Evolutionary conservation across 257 asterid genomes (phyloP).

Genomic region (Solanum tacnaense): DNA sequence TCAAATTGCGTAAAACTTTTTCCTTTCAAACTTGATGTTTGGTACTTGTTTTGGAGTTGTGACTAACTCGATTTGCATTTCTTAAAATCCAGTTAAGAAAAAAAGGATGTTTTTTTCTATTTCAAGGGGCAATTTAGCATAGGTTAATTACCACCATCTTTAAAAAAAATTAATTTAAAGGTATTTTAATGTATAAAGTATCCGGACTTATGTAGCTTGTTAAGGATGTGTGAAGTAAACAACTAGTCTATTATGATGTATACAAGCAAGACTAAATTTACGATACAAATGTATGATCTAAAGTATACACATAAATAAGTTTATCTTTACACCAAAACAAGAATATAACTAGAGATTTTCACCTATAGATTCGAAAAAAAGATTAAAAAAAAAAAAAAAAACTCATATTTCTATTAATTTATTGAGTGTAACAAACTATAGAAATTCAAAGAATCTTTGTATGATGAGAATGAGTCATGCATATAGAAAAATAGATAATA

Average conservation of each 20-base stretch:
- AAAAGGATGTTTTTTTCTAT: not conserved
- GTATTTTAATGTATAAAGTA: not conserved
- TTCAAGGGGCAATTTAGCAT: not conserved
- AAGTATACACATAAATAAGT: not conserved
- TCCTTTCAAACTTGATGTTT: not conserved
- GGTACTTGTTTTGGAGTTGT: not conserved
- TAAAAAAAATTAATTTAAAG: not conserved
- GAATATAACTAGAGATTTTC: not conserved
- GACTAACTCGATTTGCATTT: not conserved
- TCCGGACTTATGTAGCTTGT: not conserved
- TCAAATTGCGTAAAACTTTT: too few relatives aligned
- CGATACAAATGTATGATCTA: not conserved
- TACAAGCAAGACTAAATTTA: not conserved
- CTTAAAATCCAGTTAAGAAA: not conserved
- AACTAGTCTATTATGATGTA: not conserved
- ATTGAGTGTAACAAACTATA: not conserved
- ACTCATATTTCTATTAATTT: not conserved
- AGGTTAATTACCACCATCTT: not conserved
- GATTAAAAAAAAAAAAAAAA: not conserved
- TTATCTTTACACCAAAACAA: not conserved
- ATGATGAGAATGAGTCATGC: not conserved
- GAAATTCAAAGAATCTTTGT: constrained; percentile 2
- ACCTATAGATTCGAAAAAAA: not conserved
- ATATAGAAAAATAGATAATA: not conserved
- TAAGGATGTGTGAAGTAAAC: not conserved